Conservation (phyloP, 306 rosid genomes). For the Dryas alaskensis region DNA sequence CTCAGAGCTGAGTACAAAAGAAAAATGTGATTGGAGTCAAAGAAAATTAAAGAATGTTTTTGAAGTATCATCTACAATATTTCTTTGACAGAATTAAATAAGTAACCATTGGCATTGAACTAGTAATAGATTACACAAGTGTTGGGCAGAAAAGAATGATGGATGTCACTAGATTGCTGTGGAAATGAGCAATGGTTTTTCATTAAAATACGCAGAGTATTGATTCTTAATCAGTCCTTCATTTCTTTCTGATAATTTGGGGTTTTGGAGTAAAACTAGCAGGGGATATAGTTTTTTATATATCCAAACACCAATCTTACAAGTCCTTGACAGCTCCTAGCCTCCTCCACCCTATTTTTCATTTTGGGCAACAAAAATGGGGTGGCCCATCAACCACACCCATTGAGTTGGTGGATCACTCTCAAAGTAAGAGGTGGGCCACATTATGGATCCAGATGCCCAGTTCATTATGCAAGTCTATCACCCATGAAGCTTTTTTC, state of each 20-base stretch:
- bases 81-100: too few species aligned
- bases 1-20: constrained; percentile 14
- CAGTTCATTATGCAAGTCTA: constrained; percentile 43
- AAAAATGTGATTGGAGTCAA: constrained; percentile 34
- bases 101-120: constrained; percentile 11
- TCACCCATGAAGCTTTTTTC: constrained; percentile 28
- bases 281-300: constrained; percentile 14
- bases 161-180: constrained; percentile 10
- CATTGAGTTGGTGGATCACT: constrained; percentile 58
- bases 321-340: constrained; percentile 49
- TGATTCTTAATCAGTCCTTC: not conserved
- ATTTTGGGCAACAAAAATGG: constrained; percentile 27
- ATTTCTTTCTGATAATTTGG: not conserved
- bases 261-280: constrained; percentile 3
- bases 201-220: not conserved
- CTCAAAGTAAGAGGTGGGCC: constrained; percentile 54
- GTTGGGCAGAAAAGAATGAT: not conserved
- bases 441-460: constrained; percentile 47
- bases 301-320: constrained; percentile 16
- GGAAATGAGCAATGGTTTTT: constrained; percentile 7
- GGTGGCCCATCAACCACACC: constrained; percentile 49
- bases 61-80: constrained; percentile 3
- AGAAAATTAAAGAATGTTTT: constrained; percentile 45
- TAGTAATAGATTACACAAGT: not conserved
- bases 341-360: constrained; percentile 10